Conservation (phyloP, 2,329 filamentous ascomycete genomes). For the Macroventuria anomochaeta region DNA sequence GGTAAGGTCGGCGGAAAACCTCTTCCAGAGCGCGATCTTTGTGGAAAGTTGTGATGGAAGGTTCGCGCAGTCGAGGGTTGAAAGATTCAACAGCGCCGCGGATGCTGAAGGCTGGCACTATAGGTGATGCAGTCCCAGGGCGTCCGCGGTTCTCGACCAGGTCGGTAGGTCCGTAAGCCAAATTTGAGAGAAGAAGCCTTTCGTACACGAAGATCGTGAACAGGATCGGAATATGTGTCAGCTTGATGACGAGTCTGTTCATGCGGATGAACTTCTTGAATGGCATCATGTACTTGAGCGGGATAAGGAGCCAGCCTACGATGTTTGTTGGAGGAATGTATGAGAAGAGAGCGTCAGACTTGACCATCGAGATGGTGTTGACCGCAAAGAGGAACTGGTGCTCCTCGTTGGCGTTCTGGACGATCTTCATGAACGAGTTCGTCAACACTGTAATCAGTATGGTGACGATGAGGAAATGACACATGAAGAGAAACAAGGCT, state of each 20-base stretch:
- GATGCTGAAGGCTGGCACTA: constrained; percentile 51
- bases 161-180: constrained; percentile 82
- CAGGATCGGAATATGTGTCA: constrained; percentile 86
- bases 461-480: constrained; percentile 92
- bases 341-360: constrained; percentile 94
- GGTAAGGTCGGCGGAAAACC: constrained; percentile 76
- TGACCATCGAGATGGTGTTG: constrained; percentile 97
- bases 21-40: constrained; percentile 91
- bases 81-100: constrained; percentile 65
- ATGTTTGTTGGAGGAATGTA: constrained; percentile 93
- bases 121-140: constrained; percentile 66
- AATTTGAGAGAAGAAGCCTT: constrained; percentile 74
- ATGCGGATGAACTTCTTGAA: constrained; percentile 81
- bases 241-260: constrained; percentile 90
- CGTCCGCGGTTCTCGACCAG: constrained; percentile 74
- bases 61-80: constrained; percentile 80
- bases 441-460: constrained; percentile 95
- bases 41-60: constrained; percentile 85
- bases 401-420: constrained; percentile 91
- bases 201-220: constrained; percentile 90
- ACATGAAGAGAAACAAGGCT: constrained; percentile 86
- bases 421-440: constrained; percentile 94
- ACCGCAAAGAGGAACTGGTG: constrained; percentile 93
- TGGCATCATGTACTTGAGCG: constrained; percentile 79
- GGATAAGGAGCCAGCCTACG: constrained; percentile 86